Evolutionary conservation across 495 filamentous ascomycete species (phyloP).

Genomic region (Aspergillus funiculosus): DNA sequence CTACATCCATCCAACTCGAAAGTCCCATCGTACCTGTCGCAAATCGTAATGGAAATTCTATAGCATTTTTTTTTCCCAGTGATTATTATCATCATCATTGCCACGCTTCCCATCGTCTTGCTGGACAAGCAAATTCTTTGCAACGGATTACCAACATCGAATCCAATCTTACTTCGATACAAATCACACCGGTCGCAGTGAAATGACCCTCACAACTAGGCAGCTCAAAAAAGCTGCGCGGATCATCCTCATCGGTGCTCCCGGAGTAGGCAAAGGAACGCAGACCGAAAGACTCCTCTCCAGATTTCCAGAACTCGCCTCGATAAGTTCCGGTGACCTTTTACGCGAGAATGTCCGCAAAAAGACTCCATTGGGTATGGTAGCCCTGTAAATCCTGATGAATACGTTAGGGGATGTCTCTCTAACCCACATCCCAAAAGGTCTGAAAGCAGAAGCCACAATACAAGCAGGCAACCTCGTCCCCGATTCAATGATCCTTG

Average conservation of each 20-base stretch:
- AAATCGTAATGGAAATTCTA: conserved; percentile 1
- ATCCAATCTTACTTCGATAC: background rate
- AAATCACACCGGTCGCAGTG: background rate
- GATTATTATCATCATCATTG: too few relatives aligned
- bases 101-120: too few relatives aligned
- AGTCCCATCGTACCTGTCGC: too few relatives aligned
- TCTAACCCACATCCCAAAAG: too few relatives aligned
- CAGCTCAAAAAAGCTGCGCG: conserved; percentile 77
- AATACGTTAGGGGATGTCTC: too few relatives aligned
- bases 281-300: conserved; percentile 83
- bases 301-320: conserved; percentile 80
- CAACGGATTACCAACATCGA: background rate
- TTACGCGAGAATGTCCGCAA: conserved; percentile 87
- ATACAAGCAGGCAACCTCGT: conserved; percentile 83
- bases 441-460: conserved; percentile 78
- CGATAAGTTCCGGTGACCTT: conserved; percentile 90
- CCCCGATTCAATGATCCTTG: conserved; percentile 83
- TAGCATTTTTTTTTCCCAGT: too few relatives aligned
- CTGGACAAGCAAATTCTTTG: too few relatives aligned
- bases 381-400: too few relatives aligned
- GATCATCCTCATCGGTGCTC: conserved; percentile 92
- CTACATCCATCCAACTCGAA: too few relatives aligned
- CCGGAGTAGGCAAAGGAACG: conserved; percentile 87
- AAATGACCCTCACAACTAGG: conserved; percentile 28
- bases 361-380: conserved; percentile 77